Percentiles rank a stretch among this genome's conserved stretches.
These are phyloP conservation scores for Phaeosphaeriaceae sp. DNA, from an alignment of 2,329 filamentous ascomycete genomes.

Conservation along the genomic window DNA sequence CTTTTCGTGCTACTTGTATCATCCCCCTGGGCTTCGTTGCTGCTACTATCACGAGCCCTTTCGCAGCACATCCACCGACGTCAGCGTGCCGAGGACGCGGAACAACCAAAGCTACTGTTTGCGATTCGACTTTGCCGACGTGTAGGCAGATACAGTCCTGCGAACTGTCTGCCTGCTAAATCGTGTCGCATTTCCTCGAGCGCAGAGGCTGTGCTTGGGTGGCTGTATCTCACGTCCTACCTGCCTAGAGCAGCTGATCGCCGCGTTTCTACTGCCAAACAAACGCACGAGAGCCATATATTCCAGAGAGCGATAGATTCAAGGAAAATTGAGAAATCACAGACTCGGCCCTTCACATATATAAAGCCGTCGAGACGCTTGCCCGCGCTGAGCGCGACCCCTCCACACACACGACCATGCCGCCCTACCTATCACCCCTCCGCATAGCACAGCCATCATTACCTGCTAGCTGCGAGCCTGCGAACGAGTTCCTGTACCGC, in stretches of 20 bases:
- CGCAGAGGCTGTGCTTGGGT: no score
- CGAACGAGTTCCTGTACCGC: constrained; percentile 62
- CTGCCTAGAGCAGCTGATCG: background rate
- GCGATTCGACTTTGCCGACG: background rate
- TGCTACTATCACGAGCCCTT: constrained; percentile 4
- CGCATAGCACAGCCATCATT: constrained; percentile 51
- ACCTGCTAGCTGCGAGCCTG: constrained; percentile 67
- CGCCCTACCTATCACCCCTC: constrained; percentile 42
- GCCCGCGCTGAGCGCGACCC: constrained; percentile 1
- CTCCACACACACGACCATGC: constrained; percentile 40
- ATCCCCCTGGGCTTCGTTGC: background rate
- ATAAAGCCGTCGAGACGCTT: background rate
- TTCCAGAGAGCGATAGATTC: background rate
- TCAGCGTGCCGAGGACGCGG: constrained; percentile 14
- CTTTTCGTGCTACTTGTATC: background rate
- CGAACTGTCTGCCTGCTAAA: background rate
- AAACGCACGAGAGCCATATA: background rate
- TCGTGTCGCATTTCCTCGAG: background rate
- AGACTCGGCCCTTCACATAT: constrained; percentile 1
- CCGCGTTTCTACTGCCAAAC: background rate
- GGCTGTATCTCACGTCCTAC: background rate
- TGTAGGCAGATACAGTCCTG: background rate
- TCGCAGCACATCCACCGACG: constrained; percentile 13
- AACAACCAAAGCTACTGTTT: constrained; percentile 3
- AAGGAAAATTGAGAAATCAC: background rate